Conservation (phyloP, 441 rosid genomes). For the Croton laevigatus region DNA sequence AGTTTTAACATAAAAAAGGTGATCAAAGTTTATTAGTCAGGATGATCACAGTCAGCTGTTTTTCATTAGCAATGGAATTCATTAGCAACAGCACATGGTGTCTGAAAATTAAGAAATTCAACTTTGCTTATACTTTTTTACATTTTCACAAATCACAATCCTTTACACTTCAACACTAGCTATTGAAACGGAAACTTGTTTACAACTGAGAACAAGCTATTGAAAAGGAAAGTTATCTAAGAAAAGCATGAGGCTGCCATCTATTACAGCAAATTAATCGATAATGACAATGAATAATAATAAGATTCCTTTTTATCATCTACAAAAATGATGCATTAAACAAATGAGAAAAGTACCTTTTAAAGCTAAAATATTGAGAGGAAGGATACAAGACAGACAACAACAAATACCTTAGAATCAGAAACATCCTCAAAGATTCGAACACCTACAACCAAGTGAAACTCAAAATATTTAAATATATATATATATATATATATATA, state of each 20-base stretch:
- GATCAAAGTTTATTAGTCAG: not conserved
- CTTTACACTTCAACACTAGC: too few relatives aligned
- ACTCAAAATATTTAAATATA: not conserved
- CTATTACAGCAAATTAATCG: not conserved
- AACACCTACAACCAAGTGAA: slow-evolving; percentile 62
- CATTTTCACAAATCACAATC: not conserved
- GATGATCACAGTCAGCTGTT: not conserved
- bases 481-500: too few relatives aligned
- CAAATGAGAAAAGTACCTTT: not conserved
- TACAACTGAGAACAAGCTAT: not conserved
- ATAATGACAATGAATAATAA: not conserved
- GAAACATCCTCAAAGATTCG: slow-evolving; percentile 94
- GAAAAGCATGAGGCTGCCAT: not conserved
- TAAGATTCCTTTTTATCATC: not conserved
- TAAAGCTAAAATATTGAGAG: not conserved
- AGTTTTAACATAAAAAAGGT: not conserved
- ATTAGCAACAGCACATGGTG: not conserved
- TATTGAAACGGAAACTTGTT: not conserved
- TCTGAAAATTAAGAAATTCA: slow-evolving; percentile 2
- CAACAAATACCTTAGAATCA: slow-evolving; percentile 61
- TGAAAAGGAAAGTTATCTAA: not conserved
- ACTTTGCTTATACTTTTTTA: not conserved
- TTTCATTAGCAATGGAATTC: not conserved
- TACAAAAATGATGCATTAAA: not conserved
- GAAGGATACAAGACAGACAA: not conserved